A percentile compares a stretch with the other conserved stretches of the same genome.
These are phyloP conservation scores for Prosopis cineraria DNA, from an alignment of 306 rosid species.

Conservation along the genomic window DNA sequence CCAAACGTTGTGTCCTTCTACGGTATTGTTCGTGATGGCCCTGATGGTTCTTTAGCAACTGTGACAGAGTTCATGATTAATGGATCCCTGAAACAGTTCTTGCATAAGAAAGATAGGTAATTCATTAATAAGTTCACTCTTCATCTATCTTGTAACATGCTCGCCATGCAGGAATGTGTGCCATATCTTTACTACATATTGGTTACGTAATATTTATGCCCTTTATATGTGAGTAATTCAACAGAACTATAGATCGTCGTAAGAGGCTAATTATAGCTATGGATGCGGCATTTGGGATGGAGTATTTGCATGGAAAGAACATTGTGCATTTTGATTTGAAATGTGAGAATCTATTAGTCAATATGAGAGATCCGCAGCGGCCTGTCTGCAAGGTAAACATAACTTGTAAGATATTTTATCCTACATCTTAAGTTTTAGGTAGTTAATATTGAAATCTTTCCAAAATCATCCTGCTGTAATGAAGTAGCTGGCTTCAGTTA, in stretches of 20 bases:
- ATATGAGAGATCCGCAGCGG: slow-evolving; percentile 98
- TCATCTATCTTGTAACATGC: slow-evolving; percentile 18
- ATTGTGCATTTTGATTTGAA: slow-evolving; percentile 99
- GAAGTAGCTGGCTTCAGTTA: not conserved
- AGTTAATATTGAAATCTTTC: slow-evolving; percentile 10
- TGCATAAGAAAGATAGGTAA: slow-evolving; percentile 99
- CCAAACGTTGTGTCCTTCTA: slow-evolving; percentile 97
- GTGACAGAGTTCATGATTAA: slow-evolving; percentile 98
- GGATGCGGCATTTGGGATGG: slow-evolving; percentile 99
- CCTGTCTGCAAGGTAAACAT: slow-evolving; percentile 91
- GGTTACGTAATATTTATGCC: slow-evolving; percentile 22
- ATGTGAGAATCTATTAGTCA: slow-evolving; percentile 93
- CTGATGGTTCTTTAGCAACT: slow-evolving; percentile 95
- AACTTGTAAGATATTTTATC: not conserved
- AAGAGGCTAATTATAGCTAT: slow-evolving; percentile 95
- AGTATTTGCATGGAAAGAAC: slow-evolving; percentile 92
- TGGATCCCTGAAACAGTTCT: slow-evolving; percentile 97
- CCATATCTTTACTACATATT: slow-evolving; percentile 19
- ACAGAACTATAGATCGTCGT: slow-evolving; percentile 97
- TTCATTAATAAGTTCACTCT: slow-evolving; percentile 8
- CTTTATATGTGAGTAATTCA: slow-evolving; percentile 41
- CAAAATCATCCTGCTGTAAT: not conserved
- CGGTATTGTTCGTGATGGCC: slow-evolving; percentile 98
- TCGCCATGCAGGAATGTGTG: slow-evolving; percentile 20
- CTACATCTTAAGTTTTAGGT: not conserved